Evolutionary conservation across 139 green algal genomes (phyloP).

Genomic region (Zygnema circumcarinatum): DNA sequence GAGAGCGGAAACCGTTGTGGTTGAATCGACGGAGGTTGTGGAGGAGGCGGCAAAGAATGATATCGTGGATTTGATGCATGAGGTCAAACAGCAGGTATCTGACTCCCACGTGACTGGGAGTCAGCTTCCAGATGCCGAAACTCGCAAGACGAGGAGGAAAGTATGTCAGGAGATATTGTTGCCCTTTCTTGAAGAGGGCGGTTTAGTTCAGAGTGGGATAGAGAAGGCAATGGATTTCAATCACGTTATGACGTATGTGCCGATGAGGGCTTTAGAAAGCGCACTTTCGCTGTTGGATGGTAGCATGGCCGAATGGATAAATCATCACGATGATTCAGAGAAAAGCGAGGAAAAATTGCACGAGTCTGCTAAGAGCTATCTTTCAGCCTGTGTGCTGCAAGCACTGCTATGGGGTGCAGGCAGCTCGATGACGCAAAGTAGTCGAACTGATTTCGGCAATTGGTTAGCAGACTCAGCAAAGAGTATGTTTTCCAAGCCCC

Average conservation of each 20-base stretch:
- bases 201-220: neutral
- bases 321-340: neutral
- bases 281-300: neutral
- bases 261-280: slow-evolving; percentile 9
- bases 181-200: slow-evolving; percentile 16
- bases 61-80: too few species aligned
- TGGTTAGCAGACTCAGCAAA: neutral
- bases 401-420: slow-evolving; percentile 26
- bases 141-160: neutral
- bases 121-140: neutral
- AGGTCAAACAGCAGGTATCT: too few species aligned
- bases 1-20: too few species aligned
- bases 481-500: neutral
- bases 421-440: slow-evolving; percentile 1
- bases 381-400: slow-evolving; percentile 3
- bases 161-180: neutral
- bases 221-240: neutral
- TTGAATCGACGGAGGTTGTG: neutral
- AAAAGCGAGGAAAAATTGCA: neutral
- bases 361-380: neutral
- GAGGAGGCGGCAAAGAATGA: neutral
- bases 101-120: too few species aligned
- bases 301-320: neutral
- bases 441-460: neutral
- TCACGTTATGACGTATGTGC: neutral